Percentiles rank a stretch among this genome's conserved stretches.
These are phyloP conservation scores for Globisporangium cylindrosporum DNA, from an alignment of 352 stramenopile species.

Conservation along the genomic window DNA sequence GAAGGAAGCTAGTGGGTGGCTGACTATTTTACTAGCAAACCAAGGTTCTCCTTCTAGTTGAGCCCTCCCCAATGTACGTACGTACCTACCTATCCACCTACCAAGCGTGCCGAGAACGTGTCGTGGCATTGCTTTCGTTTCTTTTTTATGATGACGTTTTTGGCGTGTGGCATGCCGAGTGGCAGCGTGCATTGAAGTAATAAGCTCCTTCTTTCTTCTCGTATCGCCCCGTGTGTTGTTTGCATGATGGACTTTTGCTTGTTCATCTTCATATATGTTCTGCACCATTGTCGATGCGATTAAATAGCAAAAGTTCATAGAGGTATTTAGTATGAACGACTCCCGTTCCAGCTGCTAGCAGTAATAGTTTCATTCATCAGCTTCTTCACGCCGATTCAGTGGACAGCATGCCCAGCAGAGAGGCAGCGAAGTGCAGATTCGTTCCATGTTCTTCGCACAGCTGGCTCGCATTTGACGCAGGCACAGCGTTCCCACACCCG, in stretches of 20 bases:
- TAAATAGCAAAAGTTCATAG: constrained; percentile 1
- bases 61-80: background rate
- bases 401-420: constrained; percentile 19
- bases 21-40: background rate
- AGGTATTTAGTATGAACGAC: no score
- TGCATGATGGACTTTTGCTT: background rate
- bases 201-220: background rate
- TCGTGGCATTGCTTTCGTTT: background rate
- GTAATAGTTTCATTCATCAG: background rate
- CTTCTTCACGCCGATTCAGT: background rate
- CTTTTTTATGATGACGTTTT: background rate
- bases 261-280: background rate
- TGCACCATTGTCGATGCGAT: background rate
- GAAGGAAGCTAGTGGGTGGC: background rate
- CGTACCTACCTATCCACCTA: background rate
- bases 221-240: background rate
- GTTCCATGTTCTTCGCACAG: constrained; percentile 18
- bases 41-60: background rate
- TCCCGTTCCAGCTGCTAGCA: background rate
- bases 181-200: background rate
- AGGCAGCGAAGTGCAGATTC: constrained; percentile 15
- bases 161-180: constrained; percentile 9
- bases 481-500: constrained; percentile 7
- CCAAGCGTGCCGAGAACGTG: background rate
- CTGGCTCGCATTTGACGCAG: background rate